phyloP scores from a whole-genome alignment of 1,284 basidiomycete genomes.

The Austropuccinia psidii region DNA sequence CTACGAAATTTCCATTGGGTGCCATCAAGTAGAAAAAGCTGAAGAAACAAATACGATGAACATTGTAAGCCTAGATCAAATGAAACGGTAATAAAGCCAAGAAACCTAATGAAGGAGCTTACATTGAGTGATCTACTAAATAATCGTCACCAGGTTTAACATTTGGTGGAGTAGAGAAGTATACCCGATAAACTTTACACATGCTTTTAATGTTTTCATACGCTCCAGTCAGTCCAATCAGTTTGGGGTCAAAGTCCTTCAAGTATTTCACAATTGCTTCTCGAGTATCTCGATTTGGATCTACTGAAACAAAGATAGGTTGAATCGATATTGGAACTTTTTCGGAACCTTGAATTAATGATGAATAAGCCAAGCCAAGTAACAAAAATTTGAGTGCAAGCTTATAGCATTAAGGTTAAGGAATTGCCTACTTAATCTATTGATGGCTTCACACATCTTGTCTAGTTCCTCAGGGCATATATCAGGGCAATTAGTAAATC shows the following conservation, averaged over 20 bases:
- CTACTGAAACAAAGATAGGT: slow-evolving; percentile 90
- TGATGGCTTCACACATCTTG: slow-evolving; percentile 81
- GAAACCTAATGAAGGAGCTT: slow-evolving; percentile 3
- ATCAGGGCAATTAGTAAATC: slow-evolving; percentile 95
- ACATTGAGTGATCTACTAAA: slow-evolving; percentile 70
- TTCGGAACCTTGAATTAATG: too few relatives aligned
- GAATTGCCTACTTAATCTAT: slow-evolving; percentile 59
- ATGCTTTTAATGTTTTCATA: slow-evolving; percentile 78
- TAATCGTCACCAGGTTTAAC: slow-evolving; percentile 71
- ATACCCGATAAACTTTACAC: slow-evolving; percentile 93
- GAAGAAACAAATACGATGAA: slow-evolving; percentile 50
- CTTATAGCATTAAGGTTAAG: too few relatives aligned
- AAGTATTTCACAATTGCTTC: slow-evolving; percentile 54
- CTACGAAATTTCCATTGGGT: slow-evolving; percentile 85
- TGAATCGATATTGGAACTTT: slow-evolving; percentile 54
- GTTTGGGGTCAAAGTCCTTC: slow-evolving; percentile 79
- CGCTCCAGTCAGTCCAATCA: slow-evolving; percentile 77
- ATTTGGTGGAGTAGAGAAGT: slow-evolving; percentile 92
- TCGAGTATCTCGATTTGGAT: slow-evolving; percentile 82
- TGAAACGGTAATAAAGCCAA: not conserved
- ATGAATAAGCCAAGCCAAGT: too few relatives aligned
- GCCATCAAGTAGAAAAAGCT: slow-evolving; percentile 99
- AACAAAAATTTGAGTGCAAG: too few relatives aligned
- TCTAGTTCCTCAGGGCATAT: slow-evolving; percentile 98
- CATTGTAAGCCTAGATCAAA: too few relatives aligned